Conservation (phyloP, 345 rosid genomes). For the Rhodamnia argentea region DNA sequence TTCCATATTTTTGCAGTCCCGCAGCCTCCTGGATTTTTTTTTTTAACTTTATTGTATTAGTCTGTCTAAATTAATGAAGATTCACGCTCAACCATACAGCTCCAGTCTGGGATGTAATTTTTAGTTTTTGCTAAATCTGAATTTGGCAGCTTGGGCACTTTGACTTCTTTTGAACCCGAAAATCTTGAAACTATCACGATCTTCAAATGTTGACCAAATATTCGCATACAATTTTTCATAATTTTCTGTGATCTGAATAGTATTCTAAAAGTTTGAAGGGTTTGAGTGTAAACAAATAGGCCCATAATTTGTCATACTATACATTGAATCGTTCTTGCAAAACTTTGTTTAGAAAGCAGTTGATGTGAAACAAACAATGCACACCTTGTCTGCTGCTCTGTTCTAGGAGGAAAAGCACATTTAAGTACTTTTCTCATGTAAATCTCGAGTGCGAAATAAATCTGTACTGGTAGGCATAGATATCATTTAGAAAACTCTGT, state of each 20-base stretch:
- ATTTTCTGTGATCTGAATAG: neutral
- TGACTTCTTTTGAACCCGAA: neutral
- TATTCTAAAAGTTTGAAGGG: neutral
- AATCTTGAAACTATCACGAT: neutral
- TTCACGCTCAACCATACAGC: neutral
- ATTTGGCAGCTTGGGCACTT: neutral
- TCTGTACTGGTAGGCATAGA: neutral
- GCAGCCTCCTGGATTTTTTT: neutral
- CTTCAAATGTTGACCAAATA: neutral
- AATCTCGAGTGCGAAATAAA: neutral
- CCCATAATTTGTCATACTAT: neutral
- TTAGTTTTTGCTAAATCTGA: neutral
- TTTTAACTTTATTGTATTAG: neutral
- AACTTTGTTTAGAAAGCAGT: neutral
- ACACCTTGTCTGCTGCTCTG: neutral
- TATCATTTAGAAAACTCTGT: neutral
- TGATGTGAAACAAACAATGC: neutral
- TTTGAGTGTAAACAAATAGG: neutral
- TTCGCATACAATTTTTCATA: neutral
- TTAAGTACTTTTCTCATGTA: neutral
- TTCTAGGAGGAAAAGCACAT: neutral
- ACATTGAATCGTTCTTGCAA: neutral
- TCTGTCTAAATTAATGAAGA: neutral
- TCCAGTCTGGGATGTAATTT: neutral
- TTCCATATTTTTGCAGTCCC: neutral